Evolutionary conservation across 768 basidiomycete species (phyloP).

Genomic region (Suillus cothurnatus): DNA sequence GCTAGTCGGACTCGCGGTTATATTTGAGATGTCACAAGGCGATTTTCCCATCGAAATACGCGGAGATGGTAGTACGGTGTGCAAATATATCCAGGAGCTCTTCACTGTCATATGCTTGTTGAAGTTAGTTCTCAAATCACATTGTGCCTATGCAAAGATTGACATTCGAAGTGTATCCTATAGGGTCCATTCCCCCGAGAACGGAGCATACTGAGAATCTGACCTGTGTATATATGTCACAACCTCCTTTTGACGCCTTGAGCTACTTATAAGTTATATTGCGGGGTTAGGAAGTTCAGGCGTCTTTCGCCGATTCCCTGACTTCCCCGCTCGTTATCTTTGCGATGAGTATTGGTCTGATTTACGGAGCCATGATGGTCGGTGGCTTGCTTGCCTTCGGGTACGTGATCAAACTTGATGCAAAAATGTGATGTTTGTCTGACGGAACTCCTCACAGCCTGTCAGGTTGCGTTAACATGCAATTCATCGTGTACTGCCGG

Average conservation of each 20-base stretch:
- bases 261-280: constrained; percentile 10
- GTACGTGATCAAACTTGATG: constrained; percentile 9
- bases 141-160: constrained; percentile 1
- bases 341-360: constrained; percentile 12
- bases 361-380: constrained; percentile 23
- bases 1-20: not conserved
- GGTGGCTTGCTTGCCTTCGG: constrained; percentile 26
- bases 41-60: not conserved
- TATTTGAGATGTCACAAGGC: not conserved
- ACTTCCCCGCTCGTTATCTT: not conserved
- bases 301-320: constrained; percentile 1
- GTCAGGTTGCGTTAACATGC: constrained; percentile 29
- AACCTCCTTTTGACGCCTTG: not conserved
- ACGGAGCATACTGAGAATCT: not conserved
- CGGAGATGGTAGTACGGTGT: not conserved
- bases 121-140: constrained; percentile 1
- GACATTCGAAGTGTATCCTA: not conserved
- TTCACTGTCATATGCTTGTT: not conserved
- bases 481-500: constrained; percentile 28
- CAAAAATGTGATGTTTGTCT: not conserved
- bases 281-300: not conserved
- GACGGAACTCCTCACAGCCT: constrained; percentile 16
- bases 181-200: not conserved
- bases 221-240: not conserved
- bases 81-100: not conserved